These are phyloP conservation scores for Epichloe sp. DNA, from an alignment of 2,329 filamentous ascomycete genomes.

Conservation along the genomic window DNA sequence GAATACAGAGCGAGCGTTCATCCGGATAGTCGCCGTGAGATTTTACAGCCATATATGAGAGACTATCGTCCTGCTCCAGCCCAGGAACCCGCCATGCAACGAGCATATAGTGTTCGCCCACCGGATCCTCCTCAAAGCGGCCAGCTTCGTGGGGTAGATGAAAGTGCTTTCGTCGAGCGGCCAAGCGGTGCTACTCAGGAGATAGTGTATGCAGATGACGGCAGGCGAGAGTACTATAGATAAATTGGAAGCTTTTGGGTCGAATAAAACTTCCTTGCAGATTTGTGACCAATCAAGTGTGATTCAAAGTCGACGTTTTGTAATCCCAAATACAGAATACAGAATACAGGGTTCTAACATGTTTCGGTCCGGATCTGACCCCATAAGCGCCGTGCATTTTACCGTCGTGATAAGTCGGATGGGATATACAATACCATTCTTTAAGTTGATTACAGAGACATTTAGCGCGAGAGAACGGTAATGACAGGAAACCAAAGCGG, in stretches of 20 bases:
- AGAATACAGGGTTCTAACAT: too few relatives aligned
- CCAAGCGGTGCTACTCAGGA: constrained; percentile 28
- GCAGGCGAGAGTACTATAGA: constrained; percentile 23
- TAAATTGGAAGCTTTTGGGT: constrained; percentile 6
- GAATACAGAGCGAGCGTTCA: constrained; percentile 17
- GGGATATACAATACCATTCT: too few relatives aligned
- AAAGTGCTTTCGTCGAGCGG: constrained; percentile 31
- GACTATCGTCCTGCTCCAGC: constrained; percentile 17
- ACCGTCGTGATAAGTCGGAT: too few relatives aligned
- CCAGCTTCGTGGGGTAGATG: constrained; percentile 18
- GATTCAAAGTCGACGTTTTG: too few relatives aligned
- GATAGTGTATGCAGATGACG: constrained; percentile 32
- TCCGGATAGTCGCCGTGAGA: constrained; percentile 16
- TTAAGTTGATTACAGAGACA: too few relatives aligned
- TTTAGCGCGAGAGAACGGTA: too few relatives aligned
- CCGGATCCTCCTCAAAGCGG: constrained; percentile 22
- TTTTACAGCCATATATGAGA: constrained; percentile 19
- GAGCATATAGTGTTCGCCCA: constrained; percentile 28
- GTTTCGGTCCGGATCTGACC: too few relatives aligned
- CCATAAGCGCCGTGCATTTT: too few relatives aligned
- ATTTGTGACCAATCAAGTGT: too few relatives aligned
- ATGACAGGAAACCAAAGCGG: too few relatives aligned
- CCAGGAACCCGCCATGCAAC: constrained; percentile 10
- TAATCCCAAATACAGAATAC: too few relatives aligned
- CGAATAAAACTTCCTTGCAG: not conserved